Evolutionary conservation across 1,284 basidiomycete genomes (phyloP).

Genomic region (Cystobasidium pallidum): DNA sequence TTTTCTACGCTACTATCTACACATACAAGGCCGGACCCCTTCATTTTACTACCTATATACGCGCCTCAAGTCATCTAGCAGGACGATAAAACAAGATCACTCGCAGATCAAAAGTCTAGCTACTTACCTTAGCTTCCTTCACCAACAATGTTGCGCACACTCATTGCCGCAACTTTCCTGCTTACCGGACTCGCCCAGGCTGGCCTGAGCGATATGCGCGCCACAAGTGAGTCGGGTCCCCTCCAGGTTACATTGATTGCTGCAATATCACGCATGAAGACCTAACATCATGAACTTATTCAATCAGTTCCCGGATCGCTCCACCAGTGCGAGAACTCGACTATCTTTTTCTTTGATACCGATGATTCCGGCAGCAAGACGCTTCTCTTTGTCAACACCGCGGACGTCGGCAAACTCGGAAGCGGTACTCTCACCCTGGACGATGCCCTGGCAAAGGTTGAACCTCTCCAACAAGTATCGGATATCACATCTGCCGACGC

Average conservation of each 20-base stretch:
- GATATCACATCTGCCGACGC: slow-evolving; percentile 48
- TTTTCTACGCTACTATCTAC: slow-evolving; percentile 3
- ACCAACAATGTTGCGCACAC: slow-evolving; percentile 24
- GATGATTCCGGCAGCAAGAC: slow-evolving; percentile 44
- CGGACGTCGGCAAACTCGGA: slow-evolving; percentile 24
- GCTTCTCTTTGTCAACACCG: slow-evolving; percentile 46
- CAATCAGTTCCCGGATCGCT: slow-evolving; percentile 39
- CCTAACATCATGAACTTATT: not conserved
- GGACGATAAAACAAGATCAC: not conserved
- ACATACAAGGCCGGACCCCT: not conserved
- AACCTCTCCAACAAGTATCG: slow-evolving; percentile 45
- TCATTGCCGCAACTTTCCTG: slow-evolving; percentile 22
- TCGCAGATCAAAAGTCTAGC: not conserved
- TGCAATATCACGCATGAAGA: not conserved
- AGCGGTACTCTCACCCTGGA: slow-evolving; percentile 37
- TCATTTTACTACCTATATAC: slow-evolving; percentile 4
- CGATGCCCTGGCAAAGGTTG: slow-evolving; percentile 36
- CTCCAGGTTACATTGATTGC: not conserved
- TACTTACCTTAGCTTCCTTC: not conserved
- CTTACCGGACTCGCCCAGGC: slow-evolving; percentile 35
- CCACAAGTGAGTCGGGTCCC: slow-evolving; percentile 17
- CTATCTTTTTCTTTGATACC: slow-evolving; percentile 49
- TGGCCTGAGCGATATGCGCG: slow-evolving; percentile 36
- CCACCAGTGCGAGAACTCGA: slow-evolving; percentile 49
- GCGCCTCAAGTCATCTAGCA: slow-evolving; percentile 1